Evolutionary conservation across 495 filamentous ascomycete genomes (phyloP).

Genomic region (Pseudoneurospora amorphoporcata): DNA sequence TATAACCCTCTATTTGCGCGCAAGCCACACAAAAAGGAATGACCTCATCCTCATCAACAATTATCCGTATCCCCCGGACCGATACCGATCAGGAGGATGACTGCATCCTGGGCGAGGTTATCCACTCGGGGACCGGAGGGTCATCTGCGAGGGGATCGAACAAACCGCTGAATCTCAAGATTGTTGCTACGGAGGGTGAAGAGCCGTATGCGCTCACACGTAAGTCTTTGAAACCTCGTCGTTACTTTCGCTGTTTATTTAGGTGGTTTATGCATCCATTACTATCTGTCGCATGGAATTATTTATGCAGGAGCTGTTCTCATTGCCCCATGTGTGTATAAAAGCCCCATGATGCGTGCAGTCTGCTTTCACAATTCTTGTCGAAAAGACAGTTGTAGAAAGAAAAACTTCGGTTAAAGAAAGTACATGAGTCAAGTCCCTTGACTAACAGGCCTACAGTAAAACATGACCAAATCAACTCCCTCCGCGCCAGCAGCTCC

Average conservation of each 20-base stretch:
- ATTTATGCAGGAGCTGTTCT: not conserved
- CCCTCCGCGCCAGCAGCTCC: constrained; percentile 15
- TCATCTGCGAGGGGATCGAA: constrained; percentile 5
- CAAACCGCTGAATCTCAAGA: constrained; percentile 45
- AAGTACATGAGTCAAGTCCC: not conserved
- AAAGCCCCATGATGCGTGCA: not conserved
- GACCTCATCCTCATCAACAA: constrained; percentile 9
- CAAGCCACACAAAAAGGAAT: not conserved
- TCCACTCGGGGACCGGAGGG: constrained; percentile 29
- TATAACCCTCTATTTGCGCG: not conserved
- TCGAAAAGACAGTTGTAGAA: not conserved
- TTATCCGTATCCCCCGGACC: constrained; percentile 46
- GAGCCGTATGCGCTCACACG: constrained; percentile 47
- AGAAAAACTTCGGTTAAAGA: not conserved
- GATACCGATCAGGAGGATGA: constrained; percentile 42
- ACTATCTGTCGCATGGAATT: not conserved
- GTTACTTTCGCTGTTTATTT: not conserved
- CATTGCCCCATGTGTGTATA: not conserved
- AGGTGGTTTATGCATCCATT: not conserved
- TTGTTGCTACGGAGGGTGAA: constrained; percentile 60
- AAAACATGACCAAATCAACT: constrained; percentile 22
- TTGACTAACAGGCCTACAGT: constrained; percentile 15
- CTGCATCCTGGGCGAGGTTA: constrained; percentile 50
- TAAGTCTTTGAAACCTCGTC: constrained; percentile 22
- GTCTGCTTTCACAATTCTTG: not conserved